Percentiles rank a stretch among this genome's conserved stretches.
Evolutionary conservation across 768 basidiomycete species (phyloP).

Genomic region (Fomitopsis serialis): DNA sequence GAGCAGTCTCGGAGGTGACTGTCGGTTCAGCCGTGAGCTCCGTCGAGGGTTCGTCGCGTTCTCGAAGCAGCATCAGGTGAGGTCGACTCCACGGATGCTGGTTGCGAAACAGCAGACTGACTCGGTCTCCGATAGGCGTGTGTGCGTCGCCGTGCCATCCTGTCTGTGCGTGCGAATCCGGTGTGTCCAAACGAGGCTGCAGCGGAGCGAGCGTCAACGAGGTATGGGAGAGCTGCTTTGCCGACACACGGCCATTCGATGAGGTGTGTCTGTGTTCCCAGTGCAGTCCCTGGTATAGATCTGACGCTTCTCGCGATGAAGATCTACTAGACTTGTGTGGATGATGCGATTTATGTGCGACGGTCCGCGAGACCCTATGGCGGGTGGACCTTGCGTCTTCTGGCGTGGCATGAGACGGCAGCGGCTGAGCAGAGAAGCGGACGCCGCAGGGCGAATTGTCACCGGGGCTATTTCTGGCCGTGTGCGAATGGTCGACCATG

Average conservation of each 20-base stretch:
- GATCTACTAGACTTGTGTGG: constrained; percentile 6
- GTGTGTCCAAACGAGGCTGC: constrained; percentile 68
- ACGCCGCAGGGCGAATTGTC: neutral
- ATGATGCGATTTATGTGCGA: neutral
- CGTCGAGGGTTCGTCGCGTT: constrained; percentile 71
- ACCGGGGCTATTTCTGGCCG: neutral
- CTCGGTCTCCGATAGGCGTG: constrained; percentile 56
- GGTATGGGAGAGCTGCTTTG: constrained; percentile 96
- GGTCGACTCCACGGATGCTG: constrained; percentile 10
- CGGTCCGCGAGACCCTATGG: neutral
- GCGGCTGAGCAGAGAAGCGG: neutral
- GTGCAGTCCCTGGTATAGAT: neutral
- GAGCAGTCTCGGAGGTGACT: constrained; percentile 91
- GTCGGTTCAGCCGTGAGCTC: constrained; percentile 79
- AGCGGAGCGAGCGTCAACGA: constrained; percentile 92
- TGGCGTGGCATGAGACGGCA: neutral
- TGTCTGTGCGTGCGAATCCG: constrained; percentile 79
- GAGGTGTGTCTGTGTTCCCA: constrained; percentile 49
- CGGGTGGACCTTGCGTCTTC: neutral
- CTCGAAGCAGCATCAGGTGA: constrained; percentile 92
- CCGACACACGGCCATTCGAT: constrained; percentile 94
- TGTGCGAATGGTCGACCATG: neutral
- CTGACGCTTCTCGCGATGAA: constrained; percentile 1
- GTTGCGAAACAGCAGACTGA: constrained; percentile 5
- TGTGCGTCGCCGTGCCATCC: constrained; percentile 79